phyloP scores from a whole-genome alignment of 176 grass and related monocot genomes.

The Carex myosuroides region DNA sequence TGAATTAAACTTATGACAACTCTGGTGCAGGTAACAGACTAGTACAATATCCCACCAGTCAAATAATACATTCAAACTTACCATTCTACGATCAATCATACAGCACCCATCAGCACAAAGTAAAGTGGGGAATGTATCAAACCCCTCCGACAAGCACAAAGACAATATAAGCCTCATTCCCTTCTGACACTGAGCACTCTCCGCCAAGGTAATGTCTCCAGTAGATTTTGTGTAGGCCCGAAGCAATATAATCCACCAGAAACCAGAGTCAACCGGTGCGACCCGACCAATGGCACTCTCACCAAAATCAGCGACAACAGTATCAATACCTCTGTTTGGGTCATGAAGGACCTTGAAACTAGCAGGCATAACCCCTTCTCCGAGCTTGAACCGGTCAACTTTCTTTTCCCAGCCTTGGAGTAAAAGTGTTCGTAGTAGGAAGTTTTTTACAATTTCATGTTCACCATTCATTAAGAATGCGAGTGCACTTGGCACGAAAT shows the following conservation, averaged over 20 bases:
- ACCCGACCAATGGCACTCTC: conserved; percentile 92
- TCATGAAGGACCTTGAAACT: conserved; percentile 90
- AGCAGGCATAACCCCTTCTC: conserved; percentile 90
- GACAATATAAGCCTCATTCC: conserved; percentile 81
- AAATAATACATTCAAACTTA: conserved; percentile 20
- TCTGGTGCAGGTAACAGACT: neutral
- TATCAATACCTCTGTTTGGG: conserved; percentile 48
- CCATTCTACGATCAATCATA: conserved; percentile 93
- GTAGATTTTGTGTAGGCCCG: conserved; percentile 91
- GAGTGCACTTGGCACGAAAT: conserved; percentile 91
- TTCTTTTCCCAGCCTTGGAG: conserved; percentile 89
- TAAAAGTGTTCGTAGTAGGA: conserved; percentile 67
- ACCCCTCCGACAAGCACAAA: conserved; percentile 83
- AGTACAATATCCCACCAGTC: neutral
- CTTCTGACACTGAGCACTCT: conserved; percentile 61
- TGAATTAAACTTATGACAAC: neutral
- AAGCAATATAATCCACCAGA: conserved; percentile 96
- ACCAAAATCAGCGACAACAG: conserved; percentile 72
- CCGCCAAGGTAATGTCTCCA: conserved; percentile 55
- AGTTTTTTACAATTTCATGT: conserved; percentile 75
- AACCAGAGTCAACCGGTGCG: conserved; percentile 83
- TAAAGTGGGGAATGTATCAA: conserved; percentile 92
- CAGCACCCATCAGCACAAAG: conserved; percentile 90
- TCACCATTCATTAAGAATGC: conserved; percentile 96
- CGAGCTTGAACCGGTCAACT: conserved; percentile 94